Percentiles rank a stretch among this genome's conserved stretches.
Evolutionary conservation across 2,329 filamentous ascomycete species (phyloP).

Genomic region (Colletotrichum incanum): DNA sequence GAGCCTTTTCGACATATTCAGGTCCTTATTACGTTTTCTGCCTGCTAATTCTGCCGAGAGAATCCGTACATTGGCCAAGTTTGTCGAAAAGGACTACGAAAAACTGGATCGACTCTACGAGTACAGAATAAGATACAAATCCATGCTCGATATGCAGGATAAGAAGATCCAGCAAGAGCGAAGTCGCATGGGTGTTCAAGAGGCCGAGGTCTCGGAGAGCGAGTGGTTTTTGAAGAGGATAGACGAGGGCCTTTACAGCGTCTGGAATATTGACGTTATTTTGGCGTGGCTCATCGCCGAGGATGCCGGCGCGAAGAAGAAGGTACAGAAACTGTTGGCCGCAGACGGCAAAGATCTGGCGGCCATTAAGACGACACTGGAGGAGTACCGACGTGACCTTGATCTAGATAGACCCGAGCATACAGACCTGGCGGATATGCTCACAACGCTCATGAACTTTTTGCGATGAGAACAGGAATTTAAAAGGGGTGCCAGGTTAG

Average conservation of each 20-base stretch:
- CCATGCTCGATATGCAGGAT: slow-evolving; percentile 75
- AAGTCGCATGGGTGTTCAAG: slow-evolving; percentile 59
- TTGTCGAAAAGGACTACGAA: slow-evolving; percentile 93
- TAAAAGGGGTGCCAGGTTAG: not conserved
- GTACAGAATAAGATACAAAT: slow-evolving; percentile 80
- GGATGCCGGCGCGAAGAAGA: slow-evolving; percentile 80
- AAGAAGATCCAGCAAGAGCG: slow-evolving; percentile 66
- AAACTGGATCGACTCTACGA: slow-evolving; percentile 83
- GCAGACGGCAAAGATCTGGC: slow-evolving; percentile 78
- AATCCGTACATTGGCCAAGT: slow-evolving; percentile 91
- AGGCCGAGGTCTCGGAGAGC: slow-evolving; percentile 74
- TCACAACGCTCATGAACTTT: slow-evolving; percentile 67
- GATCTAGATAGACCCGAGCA: slow-evolving; percentile 72
- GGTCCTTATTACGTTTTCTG: slow-evolving; percentile 83
- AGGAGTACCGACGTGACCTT: slow-evolving; percentile 69
- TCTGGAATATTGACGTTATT: slow-evolving; percentile 88
- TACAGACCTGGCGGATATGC: slow-evolving; percentile 71
- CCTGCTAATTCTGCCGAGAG: slow-evolving; percentile 84
- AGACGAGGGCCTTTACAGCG: slow-evolving; percentile 86
- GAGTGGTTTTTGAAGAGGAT: slow-evolving; percentile 84
- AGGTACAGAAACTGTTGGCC: slow-evolving; percentile 75
- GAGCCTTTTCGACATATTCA: slow-evolving; percentile 86
- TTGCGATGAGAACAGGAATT: slow-evolving; percentile 51
- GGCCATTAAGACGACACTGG: slow-evolving; percentile 77
- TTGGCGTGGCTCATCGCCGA: slow-evolving; percentile 94